Conservation (phyloP, 192 early-diverging fungal genomes). For the Radiomyces spectabilis region DNA sequence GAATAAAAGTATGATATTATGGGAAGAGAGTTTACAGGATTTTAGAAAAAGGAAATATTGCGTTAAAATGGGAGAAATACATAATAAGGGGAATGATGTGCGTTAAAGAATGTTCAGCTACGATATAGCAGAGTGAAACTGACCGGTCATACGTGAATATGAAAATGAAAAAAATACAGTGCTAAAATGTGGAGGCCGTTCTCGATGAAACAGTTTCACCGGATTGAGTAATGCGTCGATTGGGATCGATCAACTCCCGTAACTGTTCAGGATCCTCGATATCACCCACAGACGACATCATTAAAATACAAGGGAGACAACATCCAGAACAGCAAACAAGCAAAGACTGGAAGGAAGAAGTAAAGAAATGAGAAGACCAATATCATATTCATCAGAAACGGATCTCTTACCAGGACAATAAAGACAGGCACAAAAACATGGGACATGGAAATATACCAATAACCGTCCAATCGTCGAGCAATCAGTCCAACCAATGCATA, state of each 20-base stretch:
- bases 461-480: slow-evolving; percentile 37
- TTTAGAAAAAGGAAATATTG: neutral
- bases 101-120: too few relatives aligned
- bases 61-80: neutral
- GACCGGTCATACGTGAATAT: too few relatives aligned
- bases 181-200: too few relatives aligned
- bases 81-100: too few relatives aligned
- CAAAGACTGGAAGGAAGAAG: slow-evolving; percentile 26
- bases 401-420: slow-evolving; percentile 41
- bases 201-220: too few relatives aligned
- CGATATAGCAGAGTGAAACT: too few relatives aligned
- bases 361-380: too few relatives aligned
- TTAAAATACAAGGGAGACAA: slow-evolving; percentile 47
- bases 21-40: neutral
- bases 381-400: neutral
- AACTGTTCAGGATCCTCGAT: slow-evolving; percentile 24
- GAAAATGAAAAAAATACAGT: too few relatives aligned
- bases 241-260: slow-evolving; percentile 19
- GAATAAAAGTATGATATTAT: too few relatives aligned
- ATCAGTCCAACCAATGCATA: slow-evolving; percentile 52
- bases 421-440: slow-evolving; percentile 63
- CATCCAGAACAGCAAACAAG: slow-evolving; percentile 51
- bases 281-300: slow-evolving; percentile 32
- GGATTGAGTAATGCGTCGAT: slow-evolving; percentile 23
- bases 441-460: slow-evolving; percentile 40